Evolutionary conservation across 805 yeast species (phyloP), one percentile per base, ranked within the genome.

Genomic region (Komagataella mondaviorum): DNA sequence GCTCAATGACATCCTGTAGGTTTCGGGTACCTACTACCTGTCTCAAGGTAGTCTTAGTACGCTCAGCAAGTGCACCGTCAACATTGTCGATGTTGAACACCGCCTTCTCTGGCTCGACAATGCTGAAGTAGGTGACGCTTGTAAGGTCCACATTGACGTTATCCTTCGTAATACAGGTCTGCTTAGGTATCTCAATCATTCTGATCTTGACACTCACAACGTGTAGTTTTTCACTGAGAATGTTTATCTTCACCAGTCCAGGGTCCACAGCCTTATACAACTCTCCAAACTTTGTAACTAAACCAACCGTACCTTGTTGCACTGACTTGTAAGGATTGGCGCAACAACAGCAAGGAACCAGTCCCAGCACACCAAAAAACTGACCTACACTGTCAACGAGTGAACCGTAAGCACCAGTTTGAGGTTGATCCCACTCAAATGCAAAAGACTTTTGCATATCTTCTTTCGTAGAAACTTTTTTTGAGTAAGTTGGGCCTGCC

Each of bases 11-110:
- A 57, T 83, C 88, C 66, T 83, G 89, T 58, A 83, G 68, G 18
- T 70, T 71, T 49, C 86, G 66, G 39, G 82, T 71, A 55, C 89
- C 89, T 51, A 81, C 74, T 20, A 83, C 89, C 56, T 82, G 86
- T 63, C 89, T 72, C 59, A 83, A 67, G 3, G 89, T 83, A 46
- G 87, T 83, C 64, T 82, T 86, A 4, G 88, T 81, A 61, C 88
- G 71, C 62, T 82, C 88, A 51, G 71, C 65, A 51, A 83, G 71
- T 16, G 88, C 84, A 46, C 63, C 65, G 53, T 72, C 71, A 52
- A 83, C 76, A 58, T 78, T 64, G 39, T 70, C 63, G 55, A 83
- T 78, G 30, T 81, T 77, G 58, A 75, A 82, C 50, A 73, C 68
- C 16, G 88, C 85, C 68, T 74, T 77, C 59, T 80, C 83, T 1